These are phyloP conservation scores for Hypholoma fasciculare DNA, from an alignment of 768 basidiomycete genomes.

Conservation along the genomic window DNA sequence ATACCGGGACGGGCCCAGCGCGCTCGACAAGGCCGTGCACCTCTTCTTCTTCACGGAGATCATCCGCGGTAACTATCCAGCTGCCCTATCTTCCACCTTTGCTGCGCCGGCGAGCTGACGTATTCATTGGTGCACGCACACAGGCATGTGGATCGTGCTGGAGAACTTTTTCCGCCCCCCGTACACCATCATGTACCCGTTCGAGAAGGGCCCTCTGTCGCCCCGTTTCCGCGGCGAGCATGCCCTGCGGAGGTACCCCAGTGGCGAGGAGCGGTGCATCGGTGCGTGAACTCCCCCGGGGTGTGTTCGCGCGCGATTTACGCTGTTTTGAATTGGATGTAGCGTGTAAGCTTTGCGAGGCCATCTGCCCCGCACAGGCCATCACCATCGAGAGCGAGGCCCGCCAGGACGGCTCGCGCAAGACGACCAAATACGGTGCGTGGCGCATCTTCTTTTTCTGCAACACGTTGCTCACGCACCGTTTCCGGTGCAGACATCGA, in stretches of 20 bases:
- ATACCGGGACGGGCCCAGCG: constrained; percentile 80
- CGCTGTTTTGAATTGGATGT: constrained; percentile 2
- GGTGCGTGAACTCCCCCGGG: constrained; percentile 51
- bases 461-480: constrained; percentile 1
- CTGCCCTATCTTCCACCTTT: constrained; percentile 21
- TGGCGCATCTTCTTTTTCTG: constrained; percentile 12
- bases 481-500: constrained; percentile 73
- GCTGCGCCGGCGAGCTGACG: constrained; percentile 10
- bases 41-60: constrained; percentile 99
- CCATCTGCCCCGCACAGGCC: constrained; percentile 98
- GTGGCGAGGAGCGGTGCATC: constrained; percentile 98
- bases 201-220: constrained; percentile 96
- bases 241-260: constrained; percentile 93
- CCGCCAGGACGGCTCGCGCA: constrained; percentile 90
- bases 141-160: constrained; percentile 97
- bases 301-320: neutral
- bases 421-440: constrained; percentile 96
- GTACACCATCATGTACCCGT: constrained; percentile 98
- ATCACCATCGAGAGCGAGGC: constrained; percentile 99
- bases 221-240: constrained; percentile 99
- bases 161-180: constrained; percentile 93
- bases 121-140: constrained; percentile 5
- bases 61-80: constrained; percentile 69
- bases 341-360: constrained; percentile 99
- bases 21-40: constrained; percentile 94